phyloP scores from a whole-genome alignment of 257 asterid genomes.

The Vinca minor region DNA sequence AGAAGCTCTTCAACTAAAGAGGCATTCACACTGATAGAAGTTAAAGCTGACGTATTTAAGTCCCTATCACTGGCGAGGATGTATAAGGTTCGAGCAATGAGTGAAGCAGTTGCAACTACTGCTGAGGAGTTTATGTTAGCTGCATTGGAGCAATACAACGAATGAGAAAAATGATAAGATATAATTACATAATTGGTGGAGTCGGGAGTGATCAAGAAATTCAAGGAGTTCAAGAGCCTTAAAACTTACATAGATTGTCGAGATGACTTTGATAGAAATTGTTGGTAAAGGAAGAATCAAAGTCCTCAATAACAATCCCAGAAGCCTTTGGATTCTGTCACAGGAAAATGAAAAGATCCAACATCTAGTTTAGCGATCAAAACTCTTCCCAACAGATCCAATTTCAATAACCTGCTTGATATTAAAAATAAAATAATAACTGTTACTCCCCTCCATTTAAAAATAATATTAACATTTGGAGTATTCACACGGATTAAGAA shows the following conservation, averaged over 20 bases:
- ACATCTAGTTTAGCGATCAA: conserved; percentile 14
- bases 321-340: conserved; percentile 69
- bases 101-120: conserved; percentile 80
- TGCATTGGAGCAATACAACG: conserved; percentile 24
- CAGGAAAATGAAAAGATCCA: conserved; percentile 13
- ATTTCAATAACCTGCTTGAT: conserved; percentile 70
- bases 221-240: conserved; percentile 16
- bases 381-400: conserved; percentile 90
- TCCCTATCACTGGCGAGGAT: conserved; percentile 60
- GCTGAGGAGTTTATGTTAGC: conserved; percentile 82
- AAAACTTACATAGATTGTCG: conserved; percentile 75
- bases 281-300: conserved; percentile 74
- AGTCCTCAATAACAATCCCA: conserved; percentile 88
- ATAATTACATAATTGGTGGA: not conserved
- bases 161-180: not conserved
- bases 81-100: conserved; percentile 81
- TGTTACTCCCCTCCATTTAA: too few relatives aligned
- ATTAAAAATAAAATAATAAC: not conserved
- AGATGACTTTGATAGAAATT: conserved; percentile 91
- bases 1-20: conserved; percentile 77
- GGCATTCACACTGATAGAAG: conserved; percentile 46
- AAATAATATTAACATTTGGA: too few relatives aligned
- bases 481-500: too few relatives aligned
- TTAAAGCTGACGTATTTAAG: conserved; percentile 28
- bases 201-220: conserved; percentile 14